Conservation (phyloP, 495 filamentous ascomycete species). For the Lasiosphaeriaceae sp. region DNA sequence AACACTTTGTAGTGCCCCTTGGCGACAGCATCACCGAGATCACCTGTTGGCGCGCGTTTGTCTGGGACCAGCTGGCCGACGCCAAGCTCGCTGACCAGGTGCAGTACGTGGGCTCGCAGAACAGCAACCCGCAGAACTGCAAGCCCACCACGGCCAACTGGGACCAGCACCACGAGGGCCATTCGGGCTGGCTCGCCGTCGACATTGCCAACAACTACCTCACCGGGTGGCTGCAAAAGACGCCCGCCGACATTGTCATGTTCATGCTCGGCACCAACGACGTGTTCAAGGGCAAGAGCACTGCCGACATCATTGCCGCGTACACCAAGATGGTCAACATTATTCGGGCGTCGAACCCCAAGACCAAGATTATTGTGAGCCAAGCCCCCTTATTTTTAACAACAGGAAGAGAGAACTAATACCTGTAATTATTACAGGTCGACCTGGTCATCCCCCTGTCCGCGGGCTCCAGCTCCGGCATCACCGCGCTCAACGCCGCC, state of each 20-base stretch:
- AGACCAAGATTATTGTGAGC: constrained; percentile 37
- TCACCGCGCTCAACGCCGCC: constrained; percentile 30
- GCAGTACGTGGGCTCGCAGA: constrained; percentile 40
- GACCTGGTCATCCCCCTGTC: constrained; percentile 32
- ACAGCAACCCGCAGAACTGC: constrained; percentile 35
- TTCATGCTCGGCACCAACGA: constrained; percentile 47
- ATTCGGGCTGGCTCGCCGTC: constrained; percentile 40
- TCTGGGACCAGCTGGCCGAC: constrained; percentile 33
- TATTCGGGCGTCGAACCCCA: constrained; percentile 32
- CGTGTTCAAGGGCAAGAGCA: constrained; percentile 21
- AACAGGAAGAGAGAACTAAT: background rate
- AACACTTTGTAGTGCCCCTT: constrained; percentile 31
- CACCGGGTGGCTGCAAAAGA: constrained; percentile 33
- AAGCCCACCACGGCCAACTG: constrained; percentile 21
- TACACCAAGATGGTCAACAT: constrained; percentile 36
- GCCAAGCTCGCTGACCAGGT: constrained; percentile 25
- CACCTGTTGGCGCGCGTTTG: constrained; percentile 38
- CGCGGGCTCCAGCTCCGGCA: constrained; percentile 13
- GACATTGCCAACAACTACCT: constrained; percentile 43
- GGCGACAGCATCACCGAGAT: constrained; percentile 42
- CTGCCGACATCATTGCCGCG: constrained; percentile 33
- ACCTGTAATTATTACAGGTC: constrained; percentile 21
- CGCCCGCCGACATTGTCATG: constrained; percentile 38
- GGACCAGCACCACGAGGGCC: constrained; percentile 42
- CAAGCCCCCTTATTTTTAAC: background rate